Percentiles rank a stretch among this genome's conserved stretches.
phyloP scores from a whole-genome alignment of 202 grass and related monocot genomes.

The Elaeis oleifera region DNA sequence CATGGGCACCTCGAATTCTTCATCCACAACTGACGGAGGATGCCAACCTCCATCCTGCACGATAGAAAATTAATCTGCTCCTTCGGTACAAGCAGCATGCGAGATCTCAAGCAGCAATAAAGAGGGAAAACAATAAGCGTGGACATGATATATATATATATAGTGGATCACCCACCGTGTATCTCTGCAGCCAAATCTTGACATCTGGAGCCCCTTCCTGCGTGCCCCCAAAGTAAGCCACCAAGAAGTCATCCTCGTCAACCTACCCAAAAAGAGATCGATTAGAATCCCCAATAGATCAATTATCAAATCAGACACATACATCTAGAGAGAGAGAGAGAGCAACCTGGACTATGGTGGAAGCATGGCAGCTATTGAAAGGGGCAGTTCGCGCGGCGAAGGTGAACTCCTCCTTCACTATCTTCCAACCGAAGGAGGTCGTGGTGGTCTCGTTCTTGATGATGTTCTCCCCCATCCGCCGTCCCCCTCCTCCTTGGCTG shows the following conservation, averaged over 20 bases:
- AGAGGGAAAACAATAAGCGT: too few species aligned
- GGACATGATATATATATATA: not conserved
- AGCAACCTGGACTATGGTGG: conserved; percentile 71
- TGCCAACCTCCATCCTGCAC: conserved; percentile 70
- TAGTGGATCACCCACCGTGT: conserved; percentile 37
- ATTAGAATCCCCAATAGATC: too few species aligned
- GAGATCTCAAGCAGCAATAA: too few species aligned
- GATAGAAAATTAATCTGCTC: conserved; percentile 8
- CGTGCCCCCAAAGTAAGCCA: conserved; percentile 89
- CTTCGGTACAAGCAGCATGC: not conserved
- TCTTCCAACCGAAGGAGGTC: conserved; percentile 30
- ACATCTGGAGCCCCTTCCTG: conserved; percentile 76
- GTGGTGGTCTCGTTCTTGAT: not conserved
- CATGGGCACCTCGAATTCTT: conserved; percentile 73
- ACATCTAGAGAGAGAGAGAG: not conserved
- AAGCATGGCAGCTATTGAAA: conserved; percentile 88
- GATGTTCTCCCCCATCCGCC: too few species aligned
- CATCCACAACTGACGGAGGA: conserved; percentile 56
- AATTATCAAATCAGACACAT: not conserved
- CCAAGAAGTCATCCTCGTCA: conserved; percentile 44
- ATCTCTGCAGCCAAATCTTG: conserved; percentile 95
- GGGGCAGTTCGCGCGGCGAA: conserved; percentile 31
- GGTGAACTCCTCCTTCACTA: conserved; percentile 56
- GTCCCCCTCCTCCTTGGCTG: too few species aligned
- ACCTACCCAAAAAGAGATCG: conserved; percentile 30